Base-by-base conservation (phyloP, 2,329 filamentous ascomycete genomes). In the Pestalotiopsis fici region DNA sequence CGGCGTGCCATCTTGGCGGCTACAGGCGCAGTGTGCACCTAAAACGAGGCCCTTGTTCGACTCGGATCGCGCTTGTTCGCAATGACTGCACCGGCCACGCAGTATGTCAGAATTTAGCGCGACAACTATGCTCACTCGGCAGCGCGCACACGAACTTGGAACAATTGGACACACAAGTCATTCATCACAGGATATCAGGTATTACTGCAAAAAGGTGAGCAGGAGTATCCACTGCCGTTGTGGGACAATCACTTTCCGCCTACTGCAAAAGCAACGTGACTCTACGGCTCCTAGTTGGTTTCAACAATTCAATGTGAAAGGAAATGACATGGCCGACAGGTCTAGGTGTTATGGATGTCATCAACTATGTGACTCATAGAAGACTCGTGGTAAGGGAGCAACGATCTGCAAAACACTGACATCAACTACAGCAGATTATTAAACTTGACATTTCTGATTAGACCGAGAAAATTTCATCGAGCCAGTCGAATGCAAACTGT, bases 401-500 rank as follows among this genome's bases (percentile, higher is more conserved):
- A n/a, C n/a, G n/a, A n/a, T n/a, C n/a, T n/a, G n/a, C n/a, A n/a
- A n/a, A n/a, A n/a, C n/a, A n/a, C n/a, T n/a, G n/a, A n/a, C n/a
- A n/a, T n/a, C n/a, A n/a, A n/a, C 7, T 7, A 7, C 5, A 9
- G 43, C 9, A 18, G n/a, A 9, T 9, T 9, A 3, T n/a, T 7
- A 21, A n/a, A n/a, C 15, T 27, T 3, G 18, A n/a, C 6, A 2
- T 11, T 27, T n/a, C n/a, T 23, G 21, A 47, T 64, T 25, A 64
- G 18, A 21, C 23, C 11, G 43, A 55, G 21, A 64, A 55, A 15
- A 64, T 64, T 6, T 28, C 62, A 11, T 59, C 50, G 3, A 65
- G 64, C 64, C 64, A 65, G 25, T 65, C 64, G 13, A 65, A 65
- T 15, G 55, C 64, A 23, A 25, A 9, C 21, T 65, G 64, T 11